Evolutionary conservation across 2,329 filamentous ascomycete genomes (phyloP).

Genomic region (Graphilbum ipis-grandicollis): DNA sequence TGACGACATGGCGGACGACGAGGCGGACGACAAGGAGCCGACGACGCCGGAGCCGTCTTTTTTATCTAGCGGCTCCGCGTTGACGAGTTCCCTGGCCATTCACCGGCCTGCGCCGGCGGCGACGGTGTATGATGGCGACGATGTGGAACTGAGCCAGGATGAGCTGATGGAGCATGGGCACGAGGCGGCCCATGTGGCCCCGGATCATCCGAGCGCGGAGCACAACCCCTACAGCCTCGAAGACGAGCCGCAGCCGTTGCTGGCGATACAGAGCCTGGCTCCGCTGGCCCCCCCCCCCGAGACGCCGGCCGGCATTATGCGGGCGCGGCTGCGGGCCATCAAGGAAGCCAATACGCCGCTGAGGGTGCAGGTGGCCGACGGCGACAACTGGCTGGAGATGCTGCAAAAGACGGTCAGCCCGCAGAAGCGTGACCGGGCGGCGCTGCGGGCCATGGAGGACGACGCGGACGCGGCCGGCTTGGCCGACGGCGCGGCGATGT

Average conservation of each 20-base stretch:
- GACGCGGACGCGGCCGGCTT: conserved; percentile 26
- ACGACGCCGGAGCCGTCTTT: conserved; percentile 49
- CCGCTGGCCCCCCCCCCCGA: conserved; percentile 25
- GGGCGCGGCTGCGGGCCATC: conserved; percentile 45
- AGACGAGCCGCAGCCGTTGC: conserved; percentile 36
- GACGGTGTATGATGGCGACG: conserved; percentile 49
- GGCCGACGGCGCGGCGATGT: too few species aligned
- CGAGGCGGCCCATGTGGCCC: conserved; percentile 62
- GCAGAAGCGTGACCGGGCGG: conserved; percentile 73
- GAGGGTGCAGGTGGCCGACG: conserved; percentile 44
- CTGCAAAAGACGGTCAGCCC: conserved; percentile 88
- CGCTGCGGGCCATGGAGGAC: conserved; percentile 44
- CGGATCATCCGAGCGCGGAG: conserved; percentile 63
- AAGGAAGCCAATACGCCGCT: conserved; percentile 41
- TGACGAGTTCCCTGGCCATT: conserved; percentile 46
- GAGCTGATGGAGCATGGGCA: conserved; percentile 54
- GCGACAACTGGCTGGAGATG: conserved; percentile 86
- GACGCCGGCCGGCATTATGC: conserved; percentile 43
- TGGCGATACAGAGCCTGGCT: too few species aligned
- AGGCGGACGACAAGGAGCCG: conserved; percentile 35
- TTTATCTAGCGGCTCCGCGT: conserved; percentile 85
- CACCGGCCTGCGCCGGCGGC: conserved; percentile 29
- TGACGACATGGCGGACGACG: conserved; percentile 41
- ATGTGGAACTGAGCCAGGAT: conserved; percentile 56
- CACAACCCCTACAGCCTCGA: conserved; percentile 17